Conservation (phyloP, 2,329 filamentous ascomycete genomes). For the Coniella vitis region DNA sequence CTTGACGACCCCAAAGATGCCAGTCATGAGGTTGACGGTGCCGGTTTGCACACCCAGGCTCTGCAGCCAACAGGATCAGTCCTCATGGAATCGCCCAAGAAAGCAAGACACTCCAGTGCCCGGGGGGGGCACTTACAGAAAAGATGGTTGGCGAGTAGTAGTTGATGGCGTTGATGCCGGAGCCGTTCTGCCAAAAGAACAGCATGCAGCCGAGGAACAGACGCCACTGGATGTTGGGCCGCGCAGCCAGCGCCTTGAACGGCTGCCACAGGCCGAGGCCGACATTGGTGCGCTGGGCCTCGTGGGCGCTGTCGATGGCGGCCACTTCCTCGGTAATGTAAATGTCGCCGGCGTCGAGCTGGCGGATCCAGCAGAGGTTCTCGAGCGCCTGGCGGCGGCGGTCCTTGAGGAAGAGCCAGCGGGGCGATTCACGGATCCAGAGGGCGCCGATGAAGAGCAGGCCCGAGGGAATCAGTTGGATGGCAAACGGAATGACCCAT, state of each 20-base stretch:
- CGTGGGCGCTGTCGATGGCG: slow-evolving; percentile 41
- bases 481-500: slow-evolving; percentile 45
- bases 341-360: slow-evolving; percentile 38
- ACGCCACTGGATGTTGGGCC: slow-evolving; percentile 48
- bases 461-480: slow-evolving; percentile 49
- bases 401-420: slow-evolving; percentile 52
- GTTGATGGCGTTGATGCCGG: slow-evolving; percentile 29
- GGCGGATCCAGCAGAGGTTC: slow-evolving; percentile 50
- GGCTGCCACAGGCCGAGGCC: slow-evolving; percentile 56
- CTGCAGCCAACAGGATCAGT: slow-evolving; percentile 55
- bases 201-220: slow-evolving; percentile 58
- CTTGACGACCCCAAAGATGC: slow-evolving; percentile 73
- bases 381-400: slow-evolving; percentile 42
- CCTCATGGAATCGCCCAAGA: slow-evolving; percentile 41
- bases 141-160: slow-evolving; percentile 51
- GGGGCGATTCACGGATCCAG: slow-evolving; percentile 48
- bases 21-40: slow-evolving; percentile 52
- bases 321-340: slow-evolving; percentile 59
- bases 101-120: slow-evolving; percentile 56
- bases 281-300: slow-evolving; percentile 45
- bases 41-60: slow-evolving; percentile 39
- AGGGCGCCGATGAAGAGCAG: slow-evolving; percentile 41
- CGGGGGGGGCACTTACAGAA: slow-evolving; percentile 26
- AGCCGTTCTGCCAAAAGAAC: slow-evolving; percentile 62
- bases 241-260: slow-evolving; percentile 41